Evolutionary conservation across 2,329 filamentous ascomycete species (phyloP).

Genomic region (Herpotrichia juniperi): DNA sequence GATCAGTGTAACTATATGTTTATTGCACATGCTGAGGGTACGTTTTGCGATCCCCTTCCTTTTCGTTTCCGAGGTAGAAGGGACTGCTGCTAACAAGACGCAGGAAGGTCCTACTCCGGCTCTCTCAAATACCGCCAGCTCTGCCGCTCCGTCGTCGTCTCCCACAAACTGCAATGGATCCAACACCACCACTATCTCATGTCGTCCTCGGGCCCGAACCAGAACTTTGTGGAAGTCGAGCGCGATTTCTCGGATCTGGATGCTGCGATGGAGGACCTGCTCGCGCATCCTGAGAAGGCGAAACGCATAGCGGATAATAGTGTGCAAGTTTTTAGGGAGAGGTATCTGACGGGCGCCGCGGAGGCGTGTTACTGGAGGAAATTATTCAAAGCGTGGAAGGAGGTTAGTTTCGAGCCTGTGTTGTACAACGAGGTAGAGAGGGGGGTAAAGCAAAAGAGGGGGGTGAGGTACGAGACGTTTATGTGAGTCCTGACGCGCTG

Average conservation of each 20-base stretch:
- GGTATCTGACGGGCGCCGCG: constrained; percentile 39
- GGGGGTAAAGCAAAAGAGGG: constrained; percentile 31
- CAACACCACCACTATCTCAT: constrained; percentile 43
- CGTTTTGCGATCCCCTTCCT: constrained; percentile 17
- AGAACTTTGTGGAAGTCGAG: constrained; percentile 43
- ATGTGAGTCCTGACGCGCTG: constrained; percentile 22
- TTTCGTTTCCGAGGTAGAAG: neutral
- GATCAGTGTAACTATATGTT: constrained; percentile 63
- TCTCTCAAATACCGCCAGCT: constrained; percentile 60
- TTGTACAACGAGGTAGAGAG: constrained; percentile 28
- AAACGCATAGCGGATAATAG: constrained; percentile 42
- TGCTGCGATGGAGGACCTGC: constrained; percentile 33
- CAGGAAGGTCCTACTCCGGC: constrained; percentile 55
- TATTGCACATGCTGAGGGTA: constrained; percentile 60
- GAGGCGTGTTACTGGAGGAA: constrained; percentile 41
- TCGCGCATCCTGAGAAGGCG: constrained; percentile 38
- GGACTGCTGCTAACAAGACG: constrained; percentile 17
- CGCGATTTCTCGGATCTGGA: constrained; percentile 42
- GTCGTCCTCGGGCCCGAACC: constrained; percentile 31
- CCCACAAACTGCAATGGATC: constrained; percentile 44
- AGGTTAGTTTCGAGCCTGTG: constrained; percentile 34
- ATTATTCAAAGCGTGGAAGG: constrained; percentile 28
- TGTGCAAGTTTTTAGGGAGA: constrained; percentile 35
- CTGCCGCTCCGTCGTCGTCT: constrained; percentile 48
- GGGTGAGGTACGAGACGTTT: constrained; percentile 40